Base-by-base conservation (phyloP, 805 yeast genomes). In the Candida qinlingensis region DNA sequence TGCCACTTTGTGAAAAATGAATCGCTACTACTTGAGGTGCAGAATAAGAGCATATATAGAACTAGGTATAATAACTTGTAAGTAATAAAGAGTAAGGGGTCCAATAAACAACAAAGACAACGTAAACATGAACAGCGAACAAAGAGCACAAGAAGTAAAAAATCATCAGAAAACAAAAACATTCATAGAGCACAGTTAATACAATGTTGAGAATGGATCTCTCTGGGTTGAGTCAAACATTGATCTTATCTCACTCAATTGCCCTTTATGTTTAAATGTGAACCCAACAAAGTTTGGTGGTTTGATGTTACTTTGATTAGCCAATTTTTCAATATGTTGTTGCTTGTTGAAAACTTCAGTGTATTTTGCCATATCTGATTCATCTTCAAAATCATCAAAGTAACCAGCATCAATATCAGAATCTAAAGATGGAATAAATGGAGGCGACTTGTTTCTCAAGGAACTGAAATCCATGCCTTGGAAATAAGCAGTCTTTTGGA, bases 341-440 rank as follows among this genome's bases (percentile, higher is more conserved):
- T 89, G 89, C 69, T 96, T 86, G 54, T 92, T 95, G 74, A 94
- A 83, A 11, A 94, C 99, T 61, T 94, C 99, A 60, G 94, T 92
- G 71, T 94, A 94, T 66, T 94, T 91, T 53, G 92, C 94, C 98
- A 94, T 90, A 65, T 92, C 96, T 42, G 87, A 90, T 65, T 92
- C 98, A 66, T 90, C 94, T 50, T 88, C 88, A 66, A 94, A 94
- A 67, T 94, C 99, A 69, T 94, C 99, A 64, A 94, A 94, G 69
- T 94, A 94, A 1, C 99, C 99, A 0, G 98, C 98, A 69, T 94
- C 99, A 54, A 90, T 94, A 61, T 94, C 99, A 52, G 90, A 87
- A 63, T 94, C 98, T 54, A 94, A 75, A 60, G 95, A 97, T 4
- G 99, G 99, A 19, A 94, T 87, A 66, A 94, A 94, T 35, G 99